These are phyloP conservation scores for Parmelia sp. DNA, from an alignment of 495 filamentous ascomycete genomes.

Conservation along the genomic window DNA sequence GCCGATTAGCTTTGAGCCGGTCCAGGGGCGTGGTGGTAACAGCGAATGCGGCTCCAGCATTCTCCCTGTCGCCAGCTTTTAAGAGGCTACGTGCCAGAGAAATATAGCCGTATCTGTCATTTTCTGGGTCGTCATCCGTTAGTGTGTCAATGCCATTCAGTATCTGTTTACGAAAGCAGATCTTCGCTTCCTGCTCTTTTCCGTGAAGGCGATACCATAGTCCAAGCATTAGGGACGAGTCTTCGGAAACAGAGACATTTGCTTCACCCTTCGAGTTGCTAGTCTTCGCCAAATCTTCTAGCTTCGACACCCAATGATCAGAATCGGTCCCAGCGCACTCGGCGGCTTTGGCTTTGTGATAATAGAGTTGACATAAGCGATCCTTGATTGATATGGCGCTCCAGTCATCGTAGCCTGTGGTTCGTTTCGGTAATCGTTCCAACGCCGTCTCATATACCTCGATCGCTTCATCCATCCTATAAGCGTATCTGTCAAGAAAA, in stretches of 20 bases:
- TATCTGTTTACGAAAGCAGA: neutral
- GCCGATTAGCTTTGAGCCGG: neutral
- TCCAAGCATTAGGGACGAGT: neutral
- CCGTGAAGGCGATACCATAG: conserved; percentile 10
- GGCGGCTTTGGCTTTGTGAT: conserved; percentile 1
- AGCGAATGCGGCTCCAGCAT: conserved; percentile 5
- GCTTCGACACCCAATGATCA: neutral
- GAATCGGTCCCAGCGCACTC: neutral
- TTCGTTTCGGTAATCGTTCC: neutral
- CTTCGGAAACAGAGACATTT: neutral
- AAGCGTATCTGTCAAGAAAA: neutral
- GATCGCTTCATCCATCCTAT: neutral
- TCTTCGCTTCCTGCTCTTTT: conserved; percentile 7
- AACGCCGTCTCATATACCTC: neutral
- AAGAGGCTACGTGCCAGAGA: neutral
- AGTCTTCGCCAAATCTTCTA: neutral
- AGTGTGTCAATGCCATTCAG: conserved; percentile 11
- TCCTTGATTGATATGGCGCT: neutral
- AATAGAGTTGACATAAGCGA: conserved; percentile 5
- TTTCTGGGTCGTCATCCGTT: conserved; percentile 11
- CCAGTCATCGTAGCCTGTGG: neutral
- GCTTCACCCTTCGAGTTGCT: neutral
- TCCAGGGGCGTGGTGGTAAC: neutral
- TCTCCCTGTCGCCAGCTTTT: conserved; percentile 4
- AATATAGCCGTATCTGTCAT: conserved; percentile 1